Conservation (phyloP, 306 rosid genomes). For the Castanopsis chinensis region DNA sequence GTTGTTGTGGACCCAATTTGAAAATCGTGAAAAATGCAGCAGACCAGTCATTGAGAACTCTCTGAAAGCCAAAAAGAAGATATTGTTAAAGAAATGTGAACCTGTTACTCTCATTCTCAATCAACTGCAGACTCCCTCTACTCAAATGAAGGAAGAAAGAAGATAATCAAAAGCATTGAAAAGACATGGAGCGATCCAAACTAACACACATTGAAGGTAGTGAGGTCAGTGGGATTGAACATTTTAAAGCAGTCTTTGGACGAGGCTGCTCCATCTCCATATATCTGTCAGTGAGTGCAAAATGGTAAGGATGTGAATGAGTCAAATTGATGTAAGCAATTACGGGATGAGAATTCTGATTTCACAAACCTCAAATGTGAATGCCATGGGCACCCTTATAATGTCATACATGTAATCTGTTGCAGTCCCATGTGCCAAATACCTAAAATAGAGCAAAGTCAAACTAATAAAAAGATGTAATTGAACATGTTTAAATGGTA, state of each 20-base stretch:
- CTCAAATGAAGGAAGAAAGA: constrained; percentile 9
- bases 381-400: constrained; percentile 83
- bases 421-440: constrained; percentile 97
- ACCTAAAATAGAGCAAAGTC: constrained; percentile 45
- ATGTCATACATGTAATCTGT: constrained; percentile 94
- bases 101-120: neutral
- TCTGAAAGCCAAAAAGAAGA: constrained; percentile 49
- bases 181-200: constrained; percentile 9
- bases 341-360: constrained; percentile 9
- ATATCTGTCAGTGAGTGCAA: constrained; percentile 57
- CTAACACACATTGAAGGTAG: constrained; percentile 64
- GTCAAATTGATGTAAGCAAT: constrained; percentile 10
- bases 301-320: constrained; percentile 11
- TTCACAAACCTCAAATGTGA: constrained; percentile 92
- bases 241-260: constrained; percentile 88
- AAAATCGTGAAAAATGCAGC: constrained; percentile 86
- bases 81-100: constrained; percentile 18
- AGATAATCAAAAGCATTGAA: neutral
- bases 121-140: neutral
- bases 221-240: constrained; percentile 82
- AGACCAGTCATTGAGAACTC: constrained; percentile 87
- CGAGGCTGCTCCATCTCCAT: constrained; percentile 80
- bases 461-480: constrained; percentile 15
- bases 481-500: neutral
- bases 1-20: constrained; percentile 60